Percentiles rank a stretch among this genome's conserved stretches.
Evolutionary conservation across 75 land plant genomes (phyloP).

Genomic region (Pinus albicaulis): DNA sequence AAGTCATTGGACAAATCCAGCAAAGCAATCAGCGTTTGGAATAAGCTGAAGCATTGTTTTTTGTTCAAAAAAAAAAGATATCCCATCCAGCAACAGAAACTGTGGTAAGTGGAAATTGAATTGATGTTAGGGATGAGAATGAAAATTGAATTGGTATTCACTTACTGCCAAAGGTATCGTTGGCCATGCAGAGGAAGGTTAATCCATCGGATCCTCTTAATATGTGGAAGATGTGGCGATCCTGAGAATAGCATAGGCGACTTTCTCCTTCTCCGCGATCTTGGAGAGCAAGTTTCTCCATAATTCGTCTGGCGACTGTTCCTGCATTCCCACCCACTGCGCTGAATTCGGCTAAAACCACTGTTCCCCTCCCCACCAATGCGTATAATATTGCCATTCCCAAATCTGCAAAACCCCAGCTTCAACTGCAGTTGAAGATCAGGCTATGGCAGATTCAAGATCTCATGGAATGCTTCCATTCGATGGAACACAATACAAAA

Average conservation of each 20-base stretch:
- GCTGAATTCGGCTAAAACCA: slow-evolving; percentile 91
- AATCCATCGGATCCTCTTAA: slow-evolving; percentile 58
- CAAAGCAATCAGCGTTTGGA: too few relatives aligned
- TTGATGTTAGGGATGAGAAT: too few relatives aligned
- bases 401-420: too few relatives aligned
- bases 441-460: too few relatives aligned
- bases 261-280: slow-evolving; percentile 30
- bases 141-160: not conserved
- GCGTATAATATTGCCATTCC: slow-evolving; percentile 90
- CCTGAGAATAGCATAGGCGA: slow-evolving; percentile 77
- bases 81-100: too few relatives aligned
- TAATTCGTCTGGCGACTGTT: slow-evolving; percentile 75
- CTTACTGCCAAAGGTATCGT: slow-evolving; percentile 79
- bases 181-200: slow-evolving; percentile 84
- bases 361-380: slow-evolving; percentile 85
- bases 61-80: too few relatives aligned
- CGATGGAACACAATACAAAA: too few relatives aligned
- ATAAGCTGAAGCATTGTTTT: too few relatives aligned
- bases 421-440: too few relatives aligned
- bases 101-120: too few relatives aligned
- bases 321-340: slow-evolving; percentile 84
- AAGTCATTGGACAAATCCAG: too few relatives aligned
- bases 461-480: too few relatives aligned
- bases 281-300: slow-evolving; percentile 72
- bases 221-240: slow-evolving; percentile 76